phyloP scores from a whole-genome alignment of 164 flowering plant species.

The Berberis vulgaris region DNA sequence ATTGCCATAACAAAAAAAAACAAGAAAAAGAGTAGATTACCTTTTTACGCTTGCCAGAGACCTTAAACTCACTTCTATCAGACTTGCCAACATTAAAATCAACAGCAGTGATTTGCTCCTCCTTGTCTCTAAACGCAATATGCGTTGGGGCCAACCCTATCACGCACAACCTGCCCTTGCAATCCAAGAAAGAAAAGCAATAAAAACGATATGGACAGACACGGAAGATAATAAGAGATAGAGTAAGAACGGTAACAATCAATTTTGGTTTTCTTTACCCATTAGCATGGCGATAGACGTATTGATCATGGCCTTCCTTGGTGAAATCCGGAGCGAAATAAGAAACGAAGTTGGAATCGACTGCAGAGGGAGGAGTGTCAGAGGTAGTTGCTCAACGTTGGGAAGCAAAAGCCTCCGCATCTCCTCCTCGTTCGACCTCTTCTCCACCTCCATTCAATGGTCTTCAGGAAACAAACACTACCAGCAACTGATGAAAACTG shows the following conservation, averaged over 20 bases:
- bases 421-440: no score
- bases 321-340: slow-evolving; percentile 41
- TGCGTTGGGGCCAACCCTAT: slow-evolving; percentile 85
- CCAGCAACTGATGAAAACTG: no score
- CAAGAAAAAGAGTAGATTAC: slow-evolving; percentile 16
- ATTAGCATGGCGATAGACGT: slow-evolving; percentile 83
- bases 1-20: not conserved
- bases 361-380: no score
- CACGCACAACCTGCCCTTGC: slow-evolving; percentile 56
- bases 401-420: no score
- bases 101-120: slow-evolving; percentile 53
- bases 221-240: no score
- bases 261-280: slow-evolving; percentile 34
- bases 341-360: no score
- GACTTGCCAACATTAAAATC: slow-evolving; percentile 97
- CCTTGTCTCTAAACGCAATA: slow-evolving; percentile 57
- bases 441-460: no score
- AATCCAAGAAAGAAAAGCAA: not conserved
- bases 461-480: no score
- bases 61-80: slow-evolving; percentile 73
- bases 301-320: slow-evolving; percentile 89
- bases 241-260: no score
- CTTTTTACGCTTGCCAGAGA: slow-evolving; percentile 88
- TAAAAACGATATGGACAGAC: not conserved
- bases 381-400: slow-evolving; percentile 12